A percentile compares a stretch with the other conserved stretches of the same genome.
These are phyloP conservation scores for Macrolepiota albuminosa DNA, from an alignment of 768 basidiomycete species.

Conservation along the genomic window DNA sequence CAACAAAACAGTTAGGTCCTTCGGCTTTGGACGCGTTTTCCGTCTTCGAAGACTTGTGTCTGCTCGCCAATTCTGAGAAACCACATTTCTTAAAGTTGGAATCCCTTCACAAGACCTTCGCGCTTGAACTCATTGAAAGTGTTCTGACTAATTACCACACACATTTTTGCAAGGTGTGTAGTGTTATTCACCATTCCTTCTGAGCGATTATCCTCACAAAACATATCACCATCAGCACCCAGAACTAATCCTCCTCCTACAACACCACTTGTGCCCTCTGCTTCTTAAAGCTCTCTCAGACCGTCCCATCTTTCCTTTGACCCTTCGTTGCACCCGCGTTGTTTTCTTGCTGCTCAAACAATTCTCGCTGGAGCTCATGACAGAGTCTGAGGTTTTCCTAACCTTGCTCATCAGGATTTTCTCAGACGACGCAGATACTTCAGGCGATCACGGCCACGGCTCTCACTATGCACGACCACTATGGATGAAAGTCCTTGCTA, in stretches of 20 bases:
- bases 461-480: slow-evolving; percentile 45
- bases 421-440: slow-evolving; percentile 41
- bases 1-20: slow-evolving; percentile 56
- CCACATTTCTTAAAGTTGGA: slow-evolving; percentile 81
- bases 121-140: slow-evolving; percentile 95
- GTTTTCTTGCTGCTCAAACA: slow-evolving; percentile 92
- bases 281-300: slow-evolving; percentile 84
- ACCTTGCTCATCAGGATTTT: slow-evolving; percentile 64
- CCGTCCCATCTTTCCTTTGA: slow-evolving; percentile 78
- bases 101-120: slow-evolving; percentile 86
- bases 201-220: background rate
- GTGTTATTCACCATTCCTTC: slow-evolving; percentile 12
- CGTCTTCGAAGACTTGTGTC: slow-evolving; percentile 89
- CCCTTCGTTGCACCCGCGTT: slow-evolving; percentile 87
- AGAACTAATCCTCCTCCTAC: slow-evolving; percentile 82
- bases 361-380: slow-evolving; percentile 74
- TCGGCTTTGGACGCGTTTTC: slow-evolving; percentile 82
- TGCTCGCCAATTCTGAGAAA: slow-evolving; percentile 78
- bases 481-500: slow-evolving; percentile 89
- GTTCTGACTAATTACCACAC: slow-evolving; percentile 89
- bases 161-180: slow-evolving; percentile 72
- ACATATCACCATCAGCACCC: slow-evolving; percentile 46
- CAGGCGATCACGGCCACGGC: slow-evolving; percentile 17
- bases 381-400: slow-evolving; percentile 85
- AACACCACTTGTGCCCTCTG: slow-evolving; percentile 86